phyloP scores from a whole-genome alignment of 179 eudicot genomes.

The Kewa caespitosa region DNA sequence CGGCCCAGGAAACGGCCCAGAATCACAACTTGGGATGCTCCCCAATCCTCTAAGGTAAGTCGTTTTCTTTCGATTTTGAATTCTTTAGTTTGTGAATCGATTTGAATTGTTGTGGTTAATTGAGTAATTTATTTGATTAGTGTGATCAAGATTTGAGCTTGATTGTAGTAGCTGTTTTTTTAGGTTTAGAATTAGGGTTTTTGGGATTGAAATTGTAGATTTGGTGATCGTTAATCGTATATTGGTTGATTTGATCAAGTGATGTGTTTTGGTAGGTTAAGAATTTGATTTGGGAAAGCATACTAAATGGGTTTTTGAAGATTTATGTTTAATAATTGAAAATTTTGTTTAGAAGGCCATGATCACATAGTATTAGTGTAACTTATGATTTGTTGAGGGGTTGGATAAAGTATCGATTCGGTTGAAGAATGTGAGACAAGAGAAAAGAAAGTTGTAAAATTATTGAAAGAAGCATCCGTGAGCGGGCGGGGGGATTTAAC shows the following conservation, averaged over 20 bases:
- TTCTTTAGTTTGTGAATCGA: not conserved
- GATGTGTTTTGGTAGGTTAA: not conserved
- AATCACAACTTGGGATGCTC: constrained; percentile 50
- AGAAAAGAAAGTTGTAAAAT: not conserved
- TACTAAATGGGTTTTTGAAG: not conserved
- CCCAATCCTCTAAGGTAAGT: constrained; percentile 55
- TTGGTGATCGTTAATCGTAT: not conserved
- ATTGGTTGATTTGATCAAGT: not conserved
- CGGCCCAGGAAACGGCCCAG: constrained; percentile 75
- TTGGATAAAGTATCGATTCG: not conserved
- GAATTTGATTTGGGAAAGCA: not conserved
- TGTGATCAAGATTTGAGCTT: not conserved
- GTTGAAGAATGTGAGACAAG: not conserved
- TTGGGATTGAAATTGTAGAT: not conserved
- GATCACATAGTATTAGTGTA: not conserved
- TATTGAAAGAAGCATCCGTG: not conserved
- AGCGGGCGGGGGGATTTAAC: not conserved
- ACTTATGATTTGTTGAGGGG: not conserved
- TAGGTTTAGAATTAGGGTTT: constrained; percentile 19
- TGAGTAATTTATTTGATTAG: constrained; percentile 1
- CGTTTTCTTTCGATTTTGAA: not conserved
- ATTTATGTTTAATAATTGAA: not conserved
- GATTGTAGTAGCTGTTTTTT: not conserved
- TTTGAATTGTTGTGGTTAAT: not conserved
- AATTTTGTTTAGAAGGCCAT: no score